Percentiles rank a stretch among this genome's conserved stretches.
Evolutionary conservation across 176 grass and related monocot genomes (phyloP).

Genomic region (Zoysia japonica): DNA sequence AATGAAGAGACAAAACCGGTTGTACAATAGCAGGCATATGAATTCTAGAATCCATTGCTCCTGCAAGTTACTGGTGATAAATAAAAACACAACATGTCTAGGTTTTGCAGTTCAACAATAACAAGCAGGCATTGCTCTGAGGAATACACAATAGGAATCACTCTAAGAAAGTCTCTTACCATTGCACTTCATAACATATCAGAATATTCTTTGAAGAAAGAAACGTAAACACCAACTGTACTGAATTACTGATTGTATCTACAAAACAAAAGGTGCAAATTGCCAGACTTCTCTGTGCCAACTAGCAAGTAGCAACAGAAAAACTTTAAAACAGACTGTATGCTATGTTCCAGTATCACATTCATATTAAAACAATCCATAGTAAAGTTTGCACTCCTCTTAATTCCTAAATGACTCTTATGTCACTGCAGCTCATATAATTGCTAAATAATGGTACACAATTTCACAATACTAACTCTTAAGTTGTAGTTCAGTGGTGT

Average conservation of each 20-base stretch:
- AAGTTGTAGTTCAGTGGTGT: not conserved
- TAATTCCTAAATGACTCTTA: conserved; percentile 2
- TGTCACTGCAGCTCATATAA: not conserved
- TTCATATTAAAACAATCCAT: not conserved
- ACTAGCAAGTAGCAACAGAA: conserved; percentile 16
- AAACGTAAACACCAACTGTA: conserved; percentile 4
- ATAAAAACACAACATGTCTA: not conserved
- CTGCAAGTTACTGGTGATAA: not conserved
- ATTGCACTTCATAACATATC: conserved; percentile 5
- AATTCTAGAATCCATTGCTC: conserved; percentile 18
- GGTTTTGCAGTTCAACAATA: conserved; percentile 7
- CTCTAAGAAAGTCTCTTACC: not conserved
- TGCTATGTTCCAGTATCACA: conserved; percentile 13
- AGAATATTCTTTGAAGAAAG: conserved; percentile 18
- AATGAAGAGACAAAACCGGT: not conserved
- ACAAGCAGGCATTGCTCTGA: not conserved
- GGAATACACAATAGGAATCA: not conserved
- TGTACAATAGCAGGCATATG: conserved; percentile 10
- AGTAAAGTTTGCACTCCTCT: not conserved
- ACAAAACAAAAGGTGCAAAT: not conserved
- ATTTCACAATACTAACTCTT: not conserved
- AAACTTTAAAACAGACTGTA: conserved; percentile 24
- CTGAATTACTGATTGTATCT: not conserved
- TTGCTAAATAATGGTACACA: conserved; percentile 10
- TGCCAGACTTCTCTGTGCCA: conserved; percentile 5